Base-by-base conservation (phyloP, 2,329 filamentous ascomycete genomes). In the Verticillium nonalfalfae region DNA sequence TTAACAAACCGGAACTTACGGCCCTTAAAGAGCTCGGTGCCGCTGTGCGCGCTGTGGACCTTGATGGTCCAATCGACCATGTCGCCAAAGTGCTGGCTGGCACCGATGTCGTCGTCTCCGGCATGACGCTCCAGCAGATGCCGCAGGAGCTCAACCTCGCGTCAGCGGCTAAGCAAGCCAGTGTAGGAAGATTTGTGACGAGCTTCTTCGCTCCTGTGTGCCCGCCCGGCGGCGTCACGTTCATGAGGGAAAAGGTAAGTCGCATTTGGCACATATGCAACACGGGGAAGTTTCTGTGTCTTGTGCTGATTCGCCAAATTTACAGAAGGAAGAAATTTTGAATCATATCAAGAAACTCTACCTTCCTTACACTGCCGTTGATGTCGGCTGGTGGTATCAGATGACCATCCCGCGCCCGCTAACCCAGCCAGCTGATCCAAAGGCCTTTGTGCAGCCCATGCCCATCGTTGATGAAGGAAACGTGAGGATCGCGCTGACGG, bases 321-420 rank as follows among this genome's bases (percentile, higher is more conserved):
- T 36, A 7, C 21, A 64, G 60, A 85, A 85, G 73, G 80, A 85
- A 64, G 70, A 74, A 2, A 73, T 84, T 13, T 76, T 81, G 66
- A 76, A 81, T 61, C 76, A 81, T 59, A 73, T 85, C 62, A 78
- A 79, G 66, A 71, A 74, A 60, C 67, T 81, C 1, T 70, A 74
- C 36, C 74, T 86, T 1, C 80, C 81, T 0, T 86, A 80, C 71
- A 86, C 84, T 6, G 73, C 83, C 66, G 78, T 86, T 58, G 83
- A 86, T 63, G 77, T 85, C 13, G 84, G 83, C n/a, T 84, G 75
- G 73, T 86, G 84, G 84, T 81, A 83, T 67, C 81, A 85, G 66
- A 65, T 81, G 35, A 71, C 73, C 33, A 35, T 69, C 2, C 71
- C 71, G 0, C 33, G 59, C 21, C 59, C 74, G 0, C 67, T 71